phyloP scores from a whole-genome alignment of 345 rosid genomes.

The Brassica nigra region DNA sequence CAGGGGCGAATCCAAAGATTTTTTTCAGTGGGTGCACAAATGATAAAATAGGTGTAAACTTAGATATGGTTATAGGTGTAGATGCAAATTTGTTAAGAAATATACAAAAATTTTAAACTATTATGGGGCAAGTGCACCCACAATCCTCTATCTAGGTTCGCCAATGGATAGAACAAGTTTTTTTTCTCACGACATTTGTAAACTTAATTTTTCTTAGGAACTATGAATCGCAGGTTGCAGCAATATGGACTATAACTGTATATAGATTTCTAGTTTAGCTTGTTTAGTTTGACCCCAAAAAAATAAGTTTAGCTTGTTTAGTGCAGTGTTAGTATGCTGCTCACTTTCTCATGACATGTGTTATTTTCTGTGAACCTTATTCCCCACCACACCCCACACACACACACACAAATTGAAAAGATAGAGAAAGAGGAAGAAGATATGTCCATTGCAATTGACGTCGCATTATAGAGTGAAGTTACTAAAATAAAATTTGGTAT shows the following conservation, averaged over 20 bases:
- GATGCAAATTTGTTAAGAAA: too few relatives aligned
- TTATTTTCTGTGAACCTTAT: slow-evolving; percentile 37
- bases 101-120: too few relatives aligned
- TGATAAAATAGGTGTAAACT: too few relatives aligned
- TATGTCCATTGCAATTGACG: slow-evolving; percentile 12
- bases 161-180: neutral
- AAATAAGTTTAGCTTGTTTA: neutral
- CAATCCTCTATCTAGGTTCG: too few relatives aligned
- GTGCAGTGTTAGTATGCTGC: neutral
- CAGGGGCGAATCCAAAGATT: too few relatives aligned
- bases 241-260: slow-evolving; percentile 27
- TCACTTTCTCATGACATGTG: slow-evolving; percentile 27
- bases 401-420: slow-evolving; percentile 26
- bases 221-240: slow-evolving; percentile 32
- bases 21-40: too few relatives aligned
- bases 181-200: slow-evolving; percentile 24
- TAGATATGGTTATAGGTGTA: too few relatives aligned
- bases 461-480: neutral
- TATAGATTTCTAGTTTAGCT: slow-evolving; percentile 5
- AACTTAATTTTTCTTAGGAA: slow-evolving; percentile 10
- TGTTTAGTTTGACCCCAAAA: neutral
- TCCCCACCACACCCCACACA: too few relatives aligned
- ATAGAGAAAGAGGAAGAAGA: neutral
- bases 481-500: neutral
- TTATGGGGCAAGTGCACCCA: too few relatives aligned